Evolutionary conservation across 208 protist genomes (phyloP), one percentile per base, ranked within the genome.

Genomic region (Crithidia bombi): DNA sequence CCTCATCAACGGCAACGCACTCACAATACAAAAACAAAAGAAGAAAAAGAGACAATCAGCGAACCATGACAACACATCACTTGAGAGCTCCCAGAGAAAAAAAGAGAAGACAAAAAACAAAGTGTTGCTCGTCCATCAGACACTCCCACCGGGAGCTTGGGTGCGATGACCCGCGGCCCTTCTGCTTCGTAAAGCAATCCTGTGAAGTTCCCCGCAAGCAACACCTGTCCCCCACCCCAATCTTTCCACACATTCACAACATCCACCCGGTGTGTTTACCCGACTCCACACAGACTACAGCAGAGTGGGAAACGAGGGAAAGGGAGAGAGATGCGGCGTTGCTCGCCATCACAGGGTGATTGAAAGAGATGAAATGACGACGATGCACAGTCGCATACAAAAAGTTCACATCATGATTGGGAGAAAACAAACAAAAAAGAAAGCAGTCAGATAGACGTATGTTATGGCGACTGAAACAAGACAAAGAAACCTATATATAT

Each of bases 191-290:
- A n/a, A n/a, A n/a, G n/a, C n/a, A n/a, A n/a, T 15, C 15, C 47
- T 32, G 21, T 52, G 50, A 56, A 56, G 50, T 56, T 56, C 50
- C 50, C 50, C 50, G 50, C 50, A 56, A 56, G 50, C 28, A 51
- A 23, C 23, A 2, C 5, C 2, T 23, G 5, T 28, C 21, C 12
- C 21, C 43, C 11, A 15, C 17, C 14, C 21, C 14, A 28, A n/a
- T 43, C 38, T 28, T 30, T 30, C 21, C 46, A 9, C 46, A 17
- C 3, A 43, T 30, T n/a, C n/a, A n/a, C n/a, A n/a, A n/a, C n/a
- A n/a, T n/a, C n/a, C n/a, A n/a, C n/a, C n/a, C n/a, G 46, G 46
- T 51, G 46, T 23, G 14, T 12, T 23, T n/a, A n/a, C n/a, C n/a
- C n/a, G n/a, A n/a, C n/a, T n/a, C n/a, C n/a, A n/a, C n/a, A n/a